A percentile compares a stretch with the other conserved stretches of the same genome.
phyloP scores from a whole-genome alignment of 768 basidiomycete genomes.

The Boletus rufocinnamomeus region DNA sequence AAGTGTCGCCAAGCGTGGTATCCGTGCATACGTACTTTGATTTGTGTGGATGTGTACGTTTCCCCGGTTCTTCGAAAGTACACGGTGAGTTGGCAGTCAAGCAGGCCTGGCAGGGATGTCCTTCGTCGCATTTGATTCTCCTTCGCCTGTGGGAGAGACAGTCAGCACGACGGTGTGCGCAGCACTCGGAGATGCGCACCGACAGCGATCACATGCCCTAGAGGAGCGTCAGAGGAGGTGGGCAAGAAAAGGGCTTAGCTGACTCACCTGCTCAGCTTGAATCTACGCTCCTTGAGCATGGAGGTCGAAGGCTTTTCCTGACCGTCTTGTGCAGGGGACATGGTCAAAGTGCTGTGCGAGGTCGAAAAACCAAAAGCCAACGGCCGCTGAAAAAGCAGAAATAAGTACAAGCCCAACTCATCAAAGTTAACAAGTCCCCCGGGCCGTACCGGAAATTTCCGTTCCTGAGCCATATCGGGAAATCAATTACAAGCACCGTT shows the following conservation, averaged over 20 bases:
- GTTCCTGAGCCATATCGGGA: constrained; percentile 29
- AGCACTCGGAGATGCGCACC: constrained; percentile 50
- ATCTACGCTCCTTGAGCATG: constrained; percentile 76
- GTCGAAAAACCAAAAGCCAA: constrained; percentile 11
- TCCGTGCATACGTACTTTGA: constrained; percentile 64
- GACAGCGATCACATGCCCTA: constrained; percentile 89
- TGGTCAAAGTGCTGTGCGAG: constrained; percentile 14
- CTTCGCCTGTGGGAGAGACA: constrained; percentile 52
- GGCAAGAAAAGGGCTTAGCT: background rate
- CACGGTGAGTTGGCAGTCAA: constrained; percentile 80
- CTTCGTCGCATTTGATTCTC: constrained; percentile 87
- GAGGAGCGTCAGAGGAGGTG: constrained; percentile 12
- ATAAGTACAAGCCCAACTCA: constrained; percentile 32
- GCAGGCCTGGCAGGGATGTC: constrained; percentile 87
- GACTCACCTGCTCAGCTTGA: constrained; percentile 81
- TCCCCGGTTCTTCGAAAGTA: constrained; percentile 86
- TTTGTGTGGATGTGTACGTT: constrained; percentile 84
- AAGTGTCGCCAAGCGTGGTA: constrained; percentile 7
- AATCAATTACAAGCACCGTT: constrained; percentile 15
- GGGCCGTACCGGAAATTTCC: constrained; percentile 34
- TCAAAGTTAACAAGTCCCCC: constrained; percentile 12
- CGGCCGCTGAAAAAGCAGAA: constrained; percentile 11
- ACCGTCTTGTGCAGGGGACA: constrained; percentile 35
- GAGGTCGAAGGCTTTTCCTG: constrained; percentile 50
- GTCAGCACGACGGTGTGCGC: background rate